A percentile compares a stretch with the other conserved stretches of the same genome.
Conservation (phyloP, 75 land plant species). For the Cunninghamia lanceolata region DNA sequence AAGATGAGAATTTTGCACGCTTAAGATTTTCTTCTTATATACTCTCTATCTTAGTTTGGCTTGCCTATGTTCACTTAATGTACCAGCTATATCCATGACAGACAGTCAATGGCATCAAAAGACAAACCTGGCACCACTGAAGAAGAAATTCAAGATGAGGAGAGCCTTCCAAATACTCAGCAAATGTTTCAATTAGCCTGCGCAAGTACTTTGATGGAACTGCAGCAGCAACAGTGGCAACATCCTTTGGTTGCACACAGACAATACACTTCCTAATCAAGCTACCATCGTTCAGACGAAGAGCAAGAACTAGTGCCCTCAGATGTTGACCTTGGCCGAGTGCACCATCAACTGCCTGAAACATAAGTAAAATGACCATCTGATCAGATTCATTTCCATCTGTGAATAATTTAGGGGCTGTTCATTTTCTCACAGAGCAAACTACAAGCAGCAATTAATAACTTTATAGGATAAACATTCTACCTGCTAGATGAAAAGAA, state of each 20-base stretch:
- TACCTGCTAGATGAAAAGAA: not conserved
- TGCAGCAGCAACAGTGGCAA: conserved; percentile 49
- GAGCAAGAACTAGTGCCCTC: conserved; percentile 73
- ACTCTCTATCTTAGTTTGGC: not conserved
- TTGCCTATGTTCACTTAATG: not conserved
- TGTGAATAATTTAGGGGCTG: not conserved
- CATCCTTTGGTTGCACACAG: conserved; percentile 52
- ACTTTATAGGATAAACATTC: not conserved
- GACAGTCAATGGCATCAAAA: not conserved
- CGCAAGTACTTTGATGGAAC: conserved; percentile 65
- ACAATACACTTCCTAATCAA: conserved; percentile 75
- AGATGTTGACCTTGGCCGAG: conserved; percentile 35
- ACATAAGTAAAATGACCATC: not conserved
- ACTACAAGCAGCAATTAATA: not conserved
- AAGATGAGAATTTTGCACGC: not conserved
- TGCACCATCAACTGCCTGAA: conserved; percentile 76
- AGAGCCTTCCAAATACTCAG: conserved; percentile 74
- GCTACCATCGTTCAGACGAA: conserved; percentile 75
- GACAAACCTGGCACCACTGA: conserved; percentile 80
- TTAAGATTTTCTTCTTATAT: not conserved
- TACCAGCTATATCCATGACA: not conserved
- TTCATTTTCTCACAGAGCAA: not conserved
- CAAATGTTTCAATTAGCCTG: conserved; percentile 63
- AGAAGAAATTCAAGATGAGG: conserved; percentile 89
- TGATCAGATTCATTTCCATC: not conserved